Evolutionary conservation across 2,329 filamentous ascomycete species (phyloP).

Genomic region (Podosphaera fusca): DNA sequence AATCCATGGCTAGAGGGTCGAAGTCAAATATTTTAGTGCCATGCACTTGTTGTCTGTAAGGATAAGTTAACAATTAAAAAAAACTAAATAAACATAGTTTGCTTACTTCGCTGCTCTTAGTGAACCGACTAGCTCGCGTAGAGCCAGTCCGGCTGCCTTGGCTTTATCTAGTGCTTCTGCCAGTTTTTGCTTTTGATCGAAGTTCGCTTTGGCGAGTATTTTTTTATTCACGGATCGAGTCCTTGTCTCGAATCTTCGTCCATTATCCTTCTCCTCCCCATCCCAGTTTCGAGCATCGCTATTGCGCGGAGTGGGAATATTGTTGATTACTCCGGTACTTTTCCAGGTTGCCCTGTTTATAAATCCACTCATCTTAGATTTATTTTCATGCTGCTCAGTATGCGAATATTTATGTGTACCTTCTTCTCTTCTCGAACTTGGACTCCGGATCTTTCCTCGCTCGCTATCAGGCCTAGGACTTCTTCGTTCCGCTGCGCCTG

Average conservation of each 20-base stretch:
- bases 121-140: constrained; percentile 62
- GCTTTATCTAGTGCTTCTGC: constrained; percentile 57
- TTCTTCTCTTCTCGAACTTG: constrained; percentile 17
- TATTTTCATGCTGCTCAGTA: constrained; percentile 10
- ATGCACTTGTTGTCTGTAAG: constrained; percentile 28
- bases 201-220: constrained; percentile 25
- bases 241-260: constrained; percentile 15
- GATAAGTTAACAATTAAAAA: constrained; percentile 4
- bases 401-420: constrained; percentile 17
- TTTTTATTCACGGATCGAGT: constrained; percentile 25
- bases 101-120: constrained; percentile 63
- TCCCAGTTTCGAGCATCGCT: constrained; percentile 21
- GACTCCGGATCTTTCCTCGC: constrained; percentile 15
- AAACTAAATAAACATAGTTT: not conserved
- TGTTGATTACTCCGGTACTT: constrained; percentile 54
- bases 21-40: constrained; percentile 47
- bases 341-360: constrained; percentile 41
- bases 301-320: constrained; percentile 32
- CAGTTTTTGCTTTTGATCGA: constrained; percentile 39
- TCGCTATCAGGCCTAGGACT: constrained; percentile 15
- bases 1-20: constrained; percentile 65
- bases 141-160: constrained; percentile 59
- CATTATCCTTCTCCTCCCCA: constrained; percentile 15
- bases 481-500: constrained; percentile 18
- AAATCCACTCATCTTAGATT: constrained; percentile 11